Percentiles rank a stretch among this genome's conserved stretches.
phyloP scores from a whole-genome alignment of 2,329 filamentous ascomycete species.

The Fonsecaea pedrosoi region DNA sequence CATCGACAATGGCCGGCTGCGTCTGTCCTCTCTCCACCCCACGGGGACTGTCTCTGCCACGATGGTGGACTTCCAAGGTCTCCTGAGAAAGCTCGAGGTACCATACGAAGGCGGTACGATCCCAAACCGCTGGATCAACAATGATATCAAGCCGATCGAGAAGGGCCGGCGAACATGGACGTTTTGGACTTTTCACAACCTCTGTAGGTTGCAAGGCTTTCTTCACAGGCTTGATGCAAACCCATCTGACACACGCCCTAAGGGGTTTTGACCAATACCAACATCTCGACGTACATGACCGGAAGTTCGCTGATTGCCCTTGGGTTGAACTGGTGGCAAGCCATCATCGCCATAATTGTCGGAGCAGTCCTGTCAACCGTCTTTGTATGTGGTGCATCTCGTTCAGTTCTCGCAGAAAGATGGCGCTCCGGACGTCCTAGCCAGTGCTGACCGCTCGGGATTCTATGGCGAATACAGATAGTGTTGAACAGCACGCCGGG shows the following conservation, averaged over 20 bases:
- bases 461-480: slow-evolving; percentile 50
- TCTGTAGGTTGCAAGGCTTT: slow-evolving; percentile 32
- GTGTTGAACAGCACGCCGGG: slow-evolving; percentile 82
- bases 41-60: not conserved
- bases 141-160: slow-evolving; percentile 71
- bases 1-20: not conserved
- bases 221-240: slow-evolving; percentile 20
- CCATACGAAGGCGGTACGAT: slow-evolving; percentile 38
- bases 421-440: not conserved
- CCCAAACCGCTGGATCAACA: slow-evolving; percentile 51
- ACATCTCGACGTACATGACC: slow-evolving; percentile 43
- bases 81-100: slow-evolving; percentile 39
- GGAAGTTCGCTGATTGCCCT: slow-evolving; percentile 47
- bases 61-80: slow-evolving; percentile 17
- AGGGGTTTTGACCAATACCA: slow-evolving; percentile 49
- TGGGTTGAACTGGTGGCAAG: slow-evolving; percentile 89
- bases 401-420: not conserved
- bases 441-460: not conserved
- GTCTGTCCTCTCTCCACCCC: not conserved
- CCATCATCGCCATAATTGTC: slow-evolving; percentile 85
- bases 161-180: slow-evolving; percentile 82
- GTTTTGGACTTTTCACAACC: slow-evolving; percentile 70
- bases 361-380: slow-evolving; percentile 67
- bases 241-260: slow-evolving; percentile 52
- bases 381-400: slow-evolving; percentile 49